Evolutionary conservation across 139 green algal genomes (phyloP).

Genomic region (Coccomyxa sp.): DNA sequence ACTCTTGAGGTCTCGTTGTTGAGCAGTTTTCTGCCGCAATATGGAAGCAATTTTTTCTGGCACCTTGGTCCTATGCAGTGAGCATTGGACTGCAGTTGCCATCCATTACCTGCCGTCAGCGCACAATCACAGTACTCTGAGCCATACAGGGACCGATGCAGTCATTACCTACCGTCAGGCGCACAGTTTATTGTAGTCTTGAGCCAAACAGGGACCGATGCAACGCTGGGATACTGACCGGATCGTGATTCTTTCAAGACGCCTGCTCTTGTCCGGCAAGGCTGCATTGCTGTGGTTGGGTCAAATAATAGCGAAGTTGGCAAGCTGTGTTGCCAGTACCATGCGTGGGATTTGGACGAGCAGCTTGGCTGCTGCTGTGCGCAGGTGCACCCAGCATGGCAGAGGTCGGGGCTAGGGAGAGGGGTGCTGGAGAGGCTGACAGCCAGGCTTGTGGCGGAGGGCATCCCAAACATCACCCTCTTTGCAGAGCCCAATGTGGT

Average conservation of each 20-base stretch:
- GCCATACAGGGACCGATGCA: no score
- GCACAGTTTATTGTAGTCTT: no score
- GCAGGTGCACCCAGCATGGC: constrained; percentile 66
- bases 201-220: no score
- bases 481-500: constrained; percentile 76
- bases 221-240: no score
- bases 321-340: not conserved
- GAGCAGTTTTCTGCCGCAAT: not conserved
- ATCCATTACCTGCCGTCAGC: no score
- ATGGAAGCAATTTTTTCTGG: no score
- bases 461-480: constrained; percentile 75
- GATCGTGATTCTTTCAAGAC: no score
- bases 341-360: not conserved
- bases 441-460: constrained; percentile 56
- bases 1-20: not conserved
- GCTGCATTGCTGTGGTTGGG: not conserved
- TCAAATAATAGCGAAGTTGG: not conserved
- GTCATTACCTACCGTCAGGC: no score
- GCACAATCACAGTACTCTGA: no score
- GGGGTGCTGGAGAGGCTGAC: constrained; percentile 78
- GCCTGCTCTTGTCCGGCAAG: no score
- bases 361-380: not conserved
- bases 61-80: no score
- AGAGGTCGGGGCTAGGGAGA: constrained; percentile 68
- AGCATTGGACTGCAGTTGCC: no score